These are phyloP conservation scores for Geotrichum citri-aurantii DNA, from an alignment of 1,139 yeast genomes.

Conservation along the genomic window DNA sequence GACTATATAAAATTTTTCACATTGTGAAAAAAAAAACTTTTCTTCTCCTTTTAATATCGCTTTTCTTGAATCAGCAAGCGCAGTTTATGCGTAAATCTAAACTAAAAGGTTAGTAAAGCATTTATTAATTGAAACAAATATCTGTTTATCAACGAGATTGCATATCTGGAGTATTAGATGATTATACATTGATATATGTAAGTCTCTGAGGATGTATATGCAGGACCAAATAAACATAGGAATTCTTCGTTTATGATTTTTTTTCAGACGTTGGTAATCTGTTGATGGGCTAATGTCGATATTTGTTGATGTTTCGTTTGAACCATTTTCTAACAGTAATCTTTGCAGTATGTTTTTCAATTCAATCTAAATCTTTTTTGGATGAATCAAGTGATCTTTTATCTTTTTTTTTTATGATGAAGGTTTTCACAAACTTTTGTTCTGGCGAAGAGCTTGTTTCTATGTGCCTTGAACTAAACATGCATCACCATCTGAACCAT, in stretches of 20 bases:
- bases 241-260: constrained; percentile 61
- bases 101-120: background rate
- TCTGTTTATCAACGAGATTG: constrained; percentile 1
- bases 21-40: background rate
- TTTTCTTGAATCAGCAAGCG: background rate
- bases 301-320: background rate
- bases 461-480: constrained; percentile 65
- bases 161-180: constrained; percentile 15
- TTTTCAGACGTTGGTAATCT: background rate
- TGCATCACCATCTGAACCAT: constrained; percentile 85
- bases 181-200: constrained; percentile 24
- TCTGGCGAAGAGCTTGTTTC: constrained; percentile 35
- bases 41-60: background rate
- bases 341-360: constrained; percentile 1
- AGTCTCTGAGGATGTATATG: constrained; percentile 57
- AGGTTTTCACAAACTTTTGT: constrained; percentile 30
- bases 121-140: background rate
- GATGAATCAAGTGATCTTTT: background rate
- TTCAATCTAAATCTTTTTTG: background rate
- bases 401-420: constrained; percentile 31
- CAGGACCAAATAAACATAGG: constrained; percentile 55
- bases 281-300: background rate
- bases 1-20: background rate
- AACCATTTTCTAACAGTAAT: constrained; percentile 1
- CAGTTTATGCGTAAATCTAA: background rate